Evolutionary conservation across 306 rosid species (phyloP).

Genomic region (Vigna nakashimae): DNA sequence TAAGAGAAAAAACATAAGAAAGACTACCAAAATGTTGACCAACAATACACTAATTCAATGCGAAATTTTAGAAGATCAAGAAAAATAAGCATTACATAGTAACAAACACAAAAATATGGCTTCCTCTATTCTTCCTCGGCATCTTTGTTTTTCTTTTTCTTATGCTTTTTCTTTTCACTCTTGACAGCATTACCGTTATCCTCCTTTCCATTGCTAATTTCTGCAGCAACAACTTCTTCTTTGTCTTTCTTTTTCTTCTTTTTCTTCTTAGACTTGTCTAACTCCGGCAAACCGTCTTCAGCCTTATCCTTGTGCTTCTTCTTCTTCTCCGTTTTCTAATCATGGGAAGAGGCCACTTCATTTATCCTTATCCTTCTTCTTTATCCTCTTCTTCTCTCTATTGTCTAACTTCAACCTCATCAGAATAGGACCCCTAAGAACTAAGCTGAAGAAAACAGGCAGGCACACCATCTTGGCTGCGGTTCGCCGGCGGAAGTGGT

Average conservation of each 20-base stretch:
- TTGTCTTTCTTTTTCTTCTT: slow-evolving; percentile 67
- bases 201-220: slow-evolving; percentile 38
- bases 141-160: slow-evolving; percentile 60
- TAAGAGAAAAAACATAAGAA: neutral
- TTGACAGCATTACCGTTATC: slow-evolving; percentile 49
- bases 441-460: no score
- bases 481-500: no score
- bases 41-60: neutral
- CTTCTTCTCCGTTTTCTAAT: slow-evolving; percentile 52
- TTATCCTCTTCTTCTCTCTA: slow-evolving; percentile 65
- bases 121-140: slow-evolving; percentile 56
- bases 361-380: slow-evolving; percentile 55
- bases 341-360: slow-evolving; percentile 40
- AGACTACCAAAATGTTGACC: neutral
- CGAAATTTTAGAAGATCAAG: slow-evolving; percentile 9
- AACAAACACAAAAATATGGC: slow-evolving; percentile 32
- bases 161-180: slow-evolving; percentile 74
- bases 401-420: slow-evolving; percentile 54
- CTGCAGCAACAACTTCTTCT: slow-evolving; percentile 37
- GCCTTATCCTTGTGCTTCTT: slow-evolving; percentile 55
- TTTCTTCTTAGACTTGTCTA: slow-evolving; percentile 71
- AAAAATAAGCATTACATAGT: slow-evolving; percentile 24
- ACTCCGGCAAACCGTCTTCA: slow-evolving; percentile 53
- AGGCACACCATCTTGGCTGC: no score
- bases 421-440: no score